Evolutionary conservation across 139 green algal genomes (phyloP).

Genomic region (Cymbomonas tetramitiformis): DNA sequence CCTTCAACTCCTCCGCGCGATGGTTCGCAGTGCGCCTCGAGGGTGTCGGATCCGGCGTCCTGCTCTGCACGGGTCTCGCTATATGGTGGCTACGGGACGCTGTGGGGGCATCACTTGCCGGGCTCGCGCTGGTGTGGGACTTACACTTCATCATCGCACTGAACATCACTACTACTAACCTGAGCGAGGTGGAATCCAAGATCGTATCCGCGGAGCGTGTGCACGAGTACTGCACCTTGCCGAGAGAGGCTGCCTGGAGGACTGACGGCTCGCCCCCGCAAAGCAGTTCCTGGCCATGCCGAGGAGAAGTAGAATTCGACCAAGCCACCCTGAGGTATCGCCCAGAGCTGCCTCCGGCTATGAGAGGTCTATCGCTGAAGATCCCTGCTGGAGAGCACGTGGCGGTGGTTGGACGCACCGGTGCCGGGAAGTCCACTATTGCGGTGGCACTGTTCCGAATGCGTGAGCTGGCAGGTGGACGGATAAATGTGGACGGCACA

Average conservation of each 20-base stretch:
- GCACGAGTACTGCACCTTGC: conserved; percentile 22
- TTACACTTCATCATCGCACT: conserved; percentile 69
- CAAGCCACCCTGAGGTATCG: conserved; percentile 66
- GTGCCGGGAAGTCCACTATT: conserved; percentile 50
- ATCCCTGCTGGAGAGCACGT: conserved; percentile 48
- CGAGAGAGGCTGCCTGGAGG: conserved; percentile 1
- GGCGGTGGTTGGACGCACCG: conserved; percentile 52
- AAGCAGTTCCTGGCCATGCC: conserved; percentile 36
- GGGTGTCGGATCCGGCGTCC: conserved; percentile 49
- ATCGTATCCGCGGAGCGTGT: conserved; percentile 43
- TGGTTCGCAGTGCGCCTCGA: conserved; percentile 86
- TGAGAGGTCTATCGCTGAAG: conserved; percentile 33
- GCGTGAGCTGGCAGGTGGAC: conserved; percentile 41
- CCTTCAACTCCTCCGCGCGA: conserved; percentile 51
- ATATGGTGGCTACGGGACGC: conserved; percentile 21
- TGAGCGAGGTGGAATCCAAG: conserved; percentile 67
- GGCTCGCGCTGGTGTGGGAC: conserved; percentile 43
- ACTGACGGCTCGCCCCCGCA: background rate
- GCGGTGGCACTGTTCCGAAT: conserved; percentile 58
- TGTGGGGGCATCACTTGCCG: conserved; percentile 54
- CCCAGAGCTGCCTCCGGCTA: conserved; percentile 55
- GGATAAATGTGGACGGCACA: conserved; percentile 70
- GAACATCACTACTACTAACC: conserved; percentile 62
- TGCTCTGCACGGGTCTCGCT: conserved; percentile 30
- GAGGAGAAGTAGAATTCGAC: conserved; percentile 46